Conservation (phyloP, 495 filamentous ascomycete species). For the Haplographium delicatum region DNA sequence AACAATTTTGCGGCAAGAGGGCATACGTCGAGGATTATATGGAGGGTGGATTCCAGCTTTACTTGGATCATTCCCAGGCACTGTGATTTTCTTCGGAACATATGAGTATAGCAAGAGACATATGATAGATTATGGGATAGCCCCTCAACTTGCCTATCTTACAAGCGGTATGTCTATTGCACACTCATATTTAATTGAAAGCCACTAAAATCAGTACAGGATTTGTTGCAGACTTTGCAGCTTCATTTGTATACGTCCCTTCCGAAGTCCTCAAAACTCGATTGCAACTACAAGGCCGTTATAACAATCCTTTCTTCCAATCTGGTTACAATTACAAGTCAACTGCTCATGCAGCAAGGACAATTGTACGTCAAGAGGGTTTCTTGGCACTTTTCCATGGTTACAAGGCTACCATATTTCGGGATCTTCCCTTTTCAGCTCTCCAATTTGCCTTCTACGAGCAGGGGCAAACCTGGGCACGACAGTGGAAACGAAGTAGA, state of each 20-base stretch:
- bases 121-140: slow-evolving; percentile 77
- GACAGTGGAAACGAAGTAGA: slow-evolving; percentile 56
- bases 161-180: slow-evolving; percentile 55
- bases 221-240: slow-evolving; percentile 86
- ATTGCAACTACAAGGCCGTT: slow-evolving; percentile 87
- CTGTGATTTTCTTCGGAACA: slow-evolving; percentile 89
- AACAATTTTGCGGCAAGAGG: slow-evolving; percentile 90
- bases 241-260: slow-evolving; percentile 88
- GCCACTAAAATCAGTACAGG: slow-evolving; percentile 43
- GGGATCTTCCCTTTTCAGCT: slow-evolving; percentile 92
- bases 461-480: slow-evolving; percentile 78
- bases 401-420: slow-evolving; percentile 89
- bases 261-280: slow-evolving; percentile 96
- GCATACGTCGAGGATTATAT: slow-evolving; percentile 82
- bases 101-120: slow-evolving; percentile 93
- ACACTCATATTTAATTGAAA: not conserved
- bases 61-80: slow-evolving; percentile 88
- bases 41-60: slow-evolving; percentile 86
- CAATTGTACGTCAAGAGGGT: slow-evolving; percentile 78
- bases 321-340: slow-evolving; percentile 93
- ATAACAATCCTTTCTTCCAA: slow-evolving; percentile 87
- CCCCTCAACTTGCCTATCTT: slow-evolving; percentile 76
- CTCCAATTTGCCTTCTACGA: slow-evolving; percentile 98
- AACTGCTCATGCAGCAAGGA: slow-evolving; percentile 71
- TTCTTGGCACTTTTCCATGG: slow-evolving; percentile 84